These are phyloP conservation scores for Cordyceps tenuipes DNA, from an alignment of 2,329 filamentous ascomycete genomes.

Conservation along the genomic window DNA sequence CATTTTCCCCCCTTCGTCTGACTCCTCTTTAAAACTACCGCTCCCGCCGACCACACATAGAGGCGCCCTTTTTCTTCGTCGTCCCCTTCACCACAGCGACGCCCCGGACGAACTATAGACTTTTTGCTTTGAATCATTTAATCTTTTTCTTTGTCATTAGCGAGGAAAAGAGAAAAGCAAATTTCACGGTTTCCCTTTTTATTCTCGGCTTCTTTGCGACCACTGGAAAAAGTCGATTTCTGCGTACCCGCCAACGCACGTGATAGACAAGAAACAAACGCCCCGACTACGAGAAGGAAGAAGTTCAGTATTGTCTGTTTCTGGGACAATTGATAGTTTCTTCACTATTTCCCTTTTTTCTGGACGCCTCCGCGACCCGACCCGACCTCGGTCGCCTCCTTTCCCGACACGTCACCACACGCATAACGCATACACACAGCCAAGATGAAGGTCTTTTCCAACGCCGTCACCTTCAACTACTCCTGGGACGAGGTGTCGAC, in stretches of 20 bases:
- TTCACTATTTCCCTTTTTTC: not conserved
- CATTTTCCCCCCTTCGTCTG: not conserved
- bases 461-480: constrained; percentile 85
- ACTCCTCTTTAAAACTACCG: not conserved
- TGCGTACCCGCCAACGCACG: not conserved
- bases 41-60: not conserved
- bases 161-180: not conserved
- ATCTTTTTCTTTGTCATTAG: not conserved
- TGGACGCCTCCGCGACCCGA: not conserved
- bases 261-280: not conserved
- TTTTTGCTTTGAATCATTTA: not conserved
- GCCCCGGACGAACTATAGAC: constrained; percentile 5
- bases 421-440: constrained; percentile 15
- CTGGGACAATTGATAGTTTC: not conserved
- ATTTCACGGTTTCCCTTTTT: not conserved
- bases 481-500: constrained; percentile 98
- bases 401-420: not conserved
- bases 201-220: not conserved
- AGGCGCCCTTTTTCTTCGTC: not conserved
- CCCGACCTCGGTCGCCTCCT: not conserved
- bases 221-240: not conserved
- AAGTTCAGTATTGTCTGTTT: not conserved
- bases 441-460: constrained; percentile 90
- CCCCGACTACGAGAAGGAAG: not conserved
- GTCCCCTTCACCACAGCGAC: not conserved